phyloP scores from a whole-genome alignment of 345 rosid species.

The Citropsis articulata region DNA sequence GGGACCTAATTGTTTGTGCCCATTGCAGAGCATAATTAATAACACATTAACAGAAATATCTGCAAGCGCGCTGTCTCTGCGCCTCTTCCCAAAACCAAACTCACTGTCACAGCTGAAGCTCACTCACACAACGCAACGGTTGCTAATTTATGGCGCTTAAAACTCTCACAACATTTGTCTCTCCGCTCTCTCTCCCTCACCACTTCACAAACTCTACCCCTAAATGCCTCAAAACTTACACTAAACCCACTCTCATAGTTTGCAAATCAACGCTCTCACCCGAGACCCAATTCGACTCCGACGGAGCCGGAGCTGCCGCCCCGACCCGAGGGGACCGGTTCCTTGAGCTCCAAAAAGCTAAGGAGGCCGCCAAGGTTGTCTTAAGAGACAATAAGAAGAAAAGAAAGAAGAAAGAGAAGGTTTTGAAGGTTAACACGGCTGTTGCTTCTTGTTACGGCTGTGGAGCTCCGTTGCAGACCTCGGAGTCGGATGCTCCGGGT shows the following conservation, averaged over 20 bases:
- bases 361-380: slow-evolving; percentile 51
- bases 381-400: slow-evolving; percentile 46
- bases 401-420: slow-evolving; percentile 36
- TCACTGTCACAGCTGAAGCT: neutral
- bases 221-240: slow-evolving; percentile 24
- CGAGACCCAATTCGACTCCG: slow-evolving; percentile 33
- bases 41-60: neutral
- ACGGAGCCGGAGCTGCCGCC: slow-evolving; percentile 73
- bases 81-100: neutral
- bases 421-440: slow-evolving; percentile 38
- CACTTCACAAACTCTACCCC: slow-evolving; percentile 27
- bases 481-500: slow-evolving; percentile 76
- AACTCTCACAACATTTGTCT: slow-evolving; percentile 48
- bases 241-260: slow-evolving; percentile 21
- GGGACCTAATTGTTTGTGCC: too few relatives aligned
- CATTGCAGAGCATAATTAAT: too few relatives aligned
- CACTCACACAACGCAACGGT: neutral
- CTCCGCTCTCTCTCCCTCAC: slow-evolving; percentile 40
- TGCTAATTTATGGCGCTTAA: slow-evolving; percentile 51
- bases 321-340: slow-evolving; percentile 73
- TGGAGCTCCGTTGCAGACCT: slow-evolving; percentile 92
- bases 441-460: slow-evolving; percentile 78
- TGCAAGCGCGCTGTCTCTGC: neutral
- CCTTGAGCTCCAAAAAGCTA: slow-evolving; percentile 55
- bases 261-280: slow-evolving; percentile 44